Evolutionary conservation across 169 alveolate species (phyloP).

Genomic region (Plasmodium yoelii): DNA sequence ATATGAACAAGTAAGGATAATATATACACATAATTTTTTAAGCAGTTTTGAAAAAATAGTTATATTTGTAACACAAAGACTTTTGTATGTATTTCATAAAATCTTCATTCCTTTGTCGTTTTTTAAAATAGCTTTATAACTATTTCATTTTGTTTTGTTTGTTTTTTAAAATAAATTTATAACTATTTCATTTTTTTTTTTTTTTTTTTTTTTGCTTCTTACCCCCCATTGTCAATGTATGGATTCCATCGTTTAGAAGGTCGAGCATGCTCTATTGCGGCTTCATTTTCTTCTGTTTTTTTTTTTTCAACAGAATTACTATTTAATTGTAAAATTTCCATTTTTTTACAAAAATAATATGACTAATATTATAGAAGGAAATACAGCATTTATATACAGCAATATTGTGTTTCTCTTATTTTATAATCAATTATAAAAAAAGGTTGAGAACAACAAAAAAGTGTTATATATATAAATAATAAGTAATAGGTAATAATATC

Average conservation of each 20-base stretch:
- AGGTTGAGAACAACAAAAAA: no score
- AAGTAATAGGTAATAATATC: no score
- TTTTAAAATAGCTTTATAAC: background rate
- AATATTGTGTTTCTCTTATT: no score
- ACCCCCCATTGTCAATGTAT: conserved; percentile 88
- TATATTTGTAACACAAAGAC: background rate
- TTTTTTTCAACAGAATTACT: conserved; percentile 9
- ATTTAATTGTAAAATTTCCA: conserved; percentile 37
- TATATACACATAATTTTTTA: no score
- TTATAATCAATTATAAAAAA: no score
- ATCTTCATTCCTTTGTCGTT: background rate
- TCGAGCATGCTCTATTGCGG: conserved; percentile 37
- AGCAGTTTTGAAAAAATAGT: no score
- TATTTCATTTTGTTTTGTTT: no score
- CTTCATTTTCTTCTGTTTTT: conserved; percentile 37
- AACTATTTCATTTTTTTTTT: background rate
- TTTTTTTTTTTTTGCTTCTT: background rate
- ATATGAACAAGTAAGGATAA: no score
- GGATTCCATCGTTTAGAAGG: conserved; percentile 77
- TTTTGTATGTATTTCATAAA: background rate
- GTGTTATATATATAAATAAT: no score
- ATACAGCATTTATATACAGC: no score
- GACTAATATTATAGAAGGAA: no score
- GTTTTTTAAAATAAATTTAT: background rate
- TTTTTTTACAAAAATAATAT: background rate